Base-by-base conservation (phyloP, 108 stramenopile species). In the Fistulifera pelliculosa region DNA sequence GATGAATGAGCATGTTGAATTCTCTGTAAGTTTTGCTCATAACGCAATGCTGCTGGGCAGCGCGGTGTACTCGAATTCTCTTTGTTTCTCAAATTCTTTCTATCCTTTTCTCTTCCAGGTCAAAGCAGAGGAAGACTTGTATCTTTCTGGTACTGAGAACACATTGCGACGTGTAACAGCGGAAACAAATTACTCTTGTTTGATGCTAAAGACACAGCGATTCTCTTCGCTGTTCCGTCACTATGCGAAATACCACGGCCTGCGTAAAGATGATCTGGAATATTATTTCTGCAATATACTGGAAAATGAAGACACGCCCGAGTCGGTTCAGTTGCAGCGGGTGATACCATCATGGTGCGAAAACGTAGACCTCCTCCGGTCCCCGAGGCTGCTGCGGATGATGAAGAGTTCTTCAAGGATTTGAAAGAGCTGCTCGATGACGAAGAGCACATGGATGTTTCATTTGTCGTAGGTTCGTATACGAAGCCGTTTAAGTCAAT, bases 231-330 rank as follows among this genome's bases (percentile, higher is more conserved):
- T 97, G 4, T 97, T 98, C 58, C 94, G 96, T 24, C 98, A 98
- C 70, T 98, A 98, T 64, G 98, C 96, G 51, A 98, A 98, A 64
- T 96, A 98, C 69, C 94, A 98, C 64, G 98, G 98, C 12, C 58
- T 98, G 45, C 62, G 93, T 26, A 98, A 98, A 70, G 98, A 98
- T 44, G 94, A 94, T 61, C 60, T 98, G 17, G 95, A 94, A 50
- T 98, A 94, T 54, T 95, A 87, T 65, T 98, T 98, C 65, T 93
- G 94, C 41, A 89, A 94, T 55, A 79, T 83, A 47, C 66, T 97
- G 24, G 93, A 91, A 73, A 90, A 93, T 54, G 94, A 95, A 49
- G 90, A 91, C 54, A 94, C 93, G 15, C 93, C 93, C 21, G 90
- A 91, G 54, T 69, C 76, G 26, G 93, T 94, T 11, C 93, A 94